A percentile compares a stretch with the other conserved stretches of the same genome.
These are phyloP conservation scores for Penicillium alfredii DNA, from an alignment of 495 filamentous ascomycete genomes.

Conservation along the genomic window DNA sequence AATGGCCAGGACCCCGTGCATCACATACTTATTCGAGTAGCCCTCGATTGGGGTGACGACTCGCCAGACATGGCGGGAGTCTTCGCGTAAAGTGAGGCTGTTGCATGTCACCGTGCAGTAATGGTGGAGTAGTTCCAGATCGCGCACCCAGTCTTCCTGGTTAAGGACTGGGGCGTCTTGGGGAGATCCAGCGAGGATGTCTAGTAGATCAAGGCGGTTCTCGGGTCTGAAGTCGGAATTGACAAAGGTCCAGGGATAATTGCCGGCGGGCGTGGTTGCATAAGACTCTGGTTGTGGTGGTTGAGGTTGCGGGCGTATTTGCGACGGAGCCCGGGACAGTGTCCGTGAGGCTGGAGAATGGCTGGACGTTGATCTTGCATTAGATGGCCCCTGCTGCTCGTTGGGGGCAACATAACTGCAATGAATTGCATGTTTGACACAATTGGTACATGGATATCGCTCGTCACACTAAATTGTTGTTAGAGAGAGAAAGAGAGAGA, in stretches of 20 bases:
- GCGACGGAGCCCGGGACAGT: neutral
- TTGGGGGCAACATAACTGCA: constrained; percentile 14
- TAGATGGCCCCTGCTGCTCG: neutral
- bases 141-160: constrained; percentile 19
- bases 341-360: constrained; percentile 6
- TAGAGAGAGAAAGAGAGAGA: neutral
- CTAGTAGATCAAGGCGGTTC: constrained; percentile 9
- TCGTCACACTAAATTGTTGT: constrained; percentile 18
- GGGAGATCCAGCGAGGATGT: constrained; percentile 5
- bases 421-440: constrained; percentile 18
- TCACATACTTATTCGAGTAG: constrained; percentile 31
- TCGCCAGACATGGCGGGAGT: constrained; percentile 28
- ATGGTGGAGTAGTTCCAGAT: constrained; percentile 34
- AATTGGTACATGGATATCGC: constrained; percentile 22
- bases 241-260: neutral
- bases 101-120: constrained; percentile 26
- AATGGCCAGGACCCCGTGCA: constrained; percentile 38
- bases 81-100: constrained; percentile 16
- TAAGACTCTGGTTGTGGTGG: constrained; percentile 1
- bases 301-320: neutral
- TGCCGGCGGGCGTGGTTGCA: constrained; percentile 3
- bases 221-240: constrained; percentile 4
- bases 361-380: constrained; percentile 2
- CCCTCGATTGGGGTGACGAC: constrained; percentile 29
- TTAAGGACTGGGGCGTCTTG: neutral